Evolutionary conservation across 2,329 filamentous ascomycete species (phyloP), one percentile per base, ranked within the genome.

Genomic region (Tolypocladium paradoxum): DNA sequence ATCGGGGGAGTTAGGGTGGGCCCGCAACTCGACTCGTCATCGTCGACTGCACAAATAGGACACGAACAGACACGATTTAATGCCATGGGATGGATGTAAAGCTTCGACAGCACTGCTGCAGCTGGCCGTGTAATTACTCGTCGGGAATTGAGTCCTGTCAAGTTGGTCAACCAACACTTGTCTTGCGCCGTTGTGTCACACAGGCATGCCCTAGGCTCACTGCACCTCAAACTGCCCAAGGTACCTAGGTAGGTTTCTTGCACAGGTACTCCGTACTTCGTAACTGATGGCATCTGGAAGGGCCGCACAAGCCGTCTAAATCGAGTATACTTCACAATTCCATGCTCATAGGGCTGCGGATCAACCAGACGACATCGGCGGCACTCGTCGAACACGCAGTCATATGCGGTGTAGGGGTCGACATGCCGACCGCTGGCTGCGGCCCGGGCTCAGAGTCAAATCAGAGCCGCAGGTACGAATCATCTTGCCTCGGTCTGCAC

Each of bases 391-490:
- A 29, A 34, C 14, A 16, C 5, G 33, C 33, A 34, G 33, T 16
- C 33, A 34, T 34, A 14, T 34, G 38, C 38, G 22, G 12, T 43
- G 22, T 27, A 24, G 22, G 12, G 12, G 22, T 27, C 14, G 12
- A 43, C 22, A 34, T 16, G 33, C 33, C 33, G 6, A 14, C 4
- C 22, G 22, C 22, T 20, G 31, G 43, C 27, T n/a, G 24, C 43
- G 18, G 43, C 27, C 27, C 27, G 16, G 18, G 18, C 40, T 12
- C 22, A 27, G 40, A 45, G 40, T 18, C 40, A 46, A 46, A 46
- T 46, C 40, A 43, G 18, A 35, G 31, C 43, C 48, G 50, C 50
- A 52, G 50, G 51, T 50, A 37, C 51, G 51, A 53, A 53, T 53
- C 51, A 53, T 33, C 22, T 45, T 16, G 51, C 46, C 33, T 29